Base-by-base conservation (phyloP, 2,329 filamentous ascomycete genomes). In the Cryphonectria carpinicola region DNA sequence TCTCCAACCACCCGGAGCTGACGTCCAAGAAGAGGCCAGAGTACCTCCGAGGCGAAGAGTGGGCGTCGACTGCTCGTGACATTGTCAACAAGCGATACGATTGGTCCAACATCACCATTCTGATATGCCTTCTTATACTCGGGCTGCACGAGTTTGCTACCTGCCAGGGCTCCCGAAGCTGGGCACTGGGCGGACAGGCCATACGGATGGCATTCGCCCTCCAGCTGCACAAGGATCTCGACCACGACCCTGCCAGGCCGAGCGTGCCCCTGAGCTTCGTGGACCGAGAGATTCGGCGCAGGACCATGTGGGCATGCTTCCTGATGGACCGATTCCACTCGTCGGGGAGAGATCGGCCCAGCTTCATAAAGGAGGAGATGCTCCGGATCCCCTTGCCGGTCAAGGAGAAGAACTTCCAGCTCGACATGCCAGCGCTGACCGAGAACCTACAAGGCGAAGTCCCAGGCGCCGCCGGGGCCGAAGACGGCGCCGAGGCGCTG, bases 231-330 rank as follows among this genome's bases (percentile, higher is more conserved):
- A 93, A 92, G 78, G 96, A 98, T 79, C 86, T 97, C 39, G 94
- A 97, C 73, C 89, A 92, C 76, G 94, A 97, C 75, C 92, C 93
- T 0, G 81, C 89, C 49, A 87, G 87, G n/a, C 87, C 88, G 56
- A 86, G 87, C 28, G 86, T 87, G 2, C 89, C 92, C 73, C 86
- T 96, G 67, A 97, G 94, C 78, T 96, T 96, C 75, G 94, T 95
- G 22, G 96, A 98, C 79, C 91, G 94, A 39, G 96, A 99, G 79
- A 98, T 98, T 68, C 88, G 96, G 72, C 86, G 96, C 75, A 89
- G 96, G 70, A 96, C 94, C 2, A 98, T 99, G 95, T 99, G 96
- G 96, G 93, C 95, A 17, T 98, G 95, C 78, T 97, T 97, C 77
- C 81, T 98, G 70, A 98, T 98, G 95, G 96, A 99, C 79, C 90